Evolutionary conservation across 257 asterid genomes (phyloP), one percentile per base, ranked within the genome.

Genomic region (Nicotiana knightiana): DNA sequence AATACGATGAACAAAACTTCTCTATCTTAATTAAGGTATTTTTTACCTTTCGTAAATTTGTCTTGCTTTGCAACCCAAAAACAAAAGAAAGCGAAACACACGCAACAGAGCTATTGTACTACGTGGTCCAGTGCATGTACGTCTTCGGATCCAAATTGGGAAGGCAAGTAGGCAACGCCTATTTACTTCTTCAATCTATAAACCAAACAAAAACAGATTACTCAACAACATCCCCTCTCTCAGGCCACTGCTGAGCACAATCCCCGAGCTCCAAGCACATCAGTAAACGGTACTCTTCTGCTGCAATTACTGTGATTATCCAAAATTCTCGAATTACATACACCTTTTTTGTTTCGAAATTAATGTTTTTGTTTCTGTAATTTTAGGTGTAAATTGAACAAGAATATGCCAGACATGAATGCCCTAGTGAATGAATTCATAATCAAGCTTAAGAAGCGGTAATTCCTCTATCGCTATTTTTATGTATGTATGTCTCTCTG

Each of bases 361-460:
- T 4, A 53, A 11, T 53, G 15, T 53, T 53, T 53, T 53, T 53
- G 2, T 15, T 13, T 4, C 18, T 51, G 43, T 51, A 2, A 28
- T 73, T 73, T 46, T 13, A 73, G 79, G 62, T 73, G 62, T 26
- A 7, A 48, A 73, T 73, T 71, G 21, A 24, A 46, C 79, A 12
- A 67, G 4, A 75, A 26, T 51, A 91, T 90, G 91, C 99, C 98
- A 39, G 99, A 91, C 85, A 91, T 90, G 80, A 89, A 93, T 68
- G 83, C 97, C 30, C 90, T 88, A 37, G 98, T 94, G 80, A 87
- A 91, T 66, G 99, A 96, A 37, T 96, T 94, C 91, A 81, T 90
- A 55, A 87, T 82, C 88, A 94, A 94, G 91, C 96, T 96, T 80
- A 92, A 86, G 80, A 94, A 92, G 82, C 98, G 99, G 99, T 92